Conservation (phyloP, 1,284 basidiomycete species). For the Lentinula novae-zelandiae region DNA sequence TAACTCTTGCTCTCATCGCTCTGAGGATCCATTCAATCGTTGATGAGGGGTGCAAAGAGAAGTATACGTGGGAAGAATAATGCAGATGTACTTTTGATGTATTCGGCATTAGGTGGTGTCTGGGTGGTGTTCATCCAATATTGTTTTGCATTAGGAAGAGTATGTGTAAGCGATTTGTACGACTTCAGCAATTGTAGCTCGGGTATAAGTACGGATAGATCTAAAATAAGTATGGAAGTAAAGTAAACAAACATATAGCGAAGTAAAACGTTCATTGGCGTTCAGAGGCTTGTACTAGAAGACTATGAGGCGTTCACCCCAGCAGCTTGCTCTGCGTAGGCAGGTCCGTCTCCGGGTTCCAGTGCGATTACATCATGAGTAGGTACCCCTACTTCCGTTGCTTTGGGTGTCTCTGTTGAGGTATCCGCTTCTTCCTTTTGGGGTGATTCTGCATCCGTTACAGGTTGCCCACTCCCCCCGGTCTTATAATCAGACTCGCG, state of each 20-base stretch:
- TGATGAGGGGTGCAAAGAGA: not conserved
- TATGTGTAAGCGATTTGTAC: not conserved
- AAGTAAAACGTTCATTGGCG: not conserved
- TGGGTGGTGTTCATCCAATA: too few species aligned
- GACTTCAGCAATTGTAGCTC: not conserved
- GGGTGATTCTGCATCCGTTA: not conserved
- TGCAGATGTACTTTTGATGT: not conserved
- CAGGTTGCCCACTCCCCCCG: not conserved
- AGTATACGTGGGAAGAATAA: not conserved
- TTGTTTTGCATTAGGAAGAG: too few species aligned
- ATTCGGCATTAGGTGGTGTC: not conserved
- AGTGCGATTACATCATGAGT: too few species aligned
- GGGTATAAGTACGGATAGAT: not conserved
- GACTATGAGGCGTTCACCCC: too few species aligned
- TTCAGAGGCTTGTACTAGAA: too few species aligned
- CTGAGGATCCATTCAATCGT: not conserved
- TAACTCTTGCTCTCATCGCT: conserved; percentile 27
- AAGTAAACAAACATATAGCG: not conserved
- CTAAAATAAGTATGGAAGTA: too few species aligned
- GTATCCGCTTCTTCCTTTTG: not conserved
- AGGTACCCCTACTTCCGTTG: not conserved
- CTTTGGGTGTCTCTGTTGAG: not conserved
- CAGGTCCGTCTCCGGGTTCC: not conserved
- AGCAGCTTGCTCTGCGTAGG: not conserved
- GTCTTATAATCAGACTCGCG: conserved; percentile 71